A percentile compares a stretch with the other conserved stretches of the same genome.
Evolutionary conservation across 2,329 filamentous ascomycete genomes (phyloP).

Genomic region (Talaromyces verruculosus): DNA sequence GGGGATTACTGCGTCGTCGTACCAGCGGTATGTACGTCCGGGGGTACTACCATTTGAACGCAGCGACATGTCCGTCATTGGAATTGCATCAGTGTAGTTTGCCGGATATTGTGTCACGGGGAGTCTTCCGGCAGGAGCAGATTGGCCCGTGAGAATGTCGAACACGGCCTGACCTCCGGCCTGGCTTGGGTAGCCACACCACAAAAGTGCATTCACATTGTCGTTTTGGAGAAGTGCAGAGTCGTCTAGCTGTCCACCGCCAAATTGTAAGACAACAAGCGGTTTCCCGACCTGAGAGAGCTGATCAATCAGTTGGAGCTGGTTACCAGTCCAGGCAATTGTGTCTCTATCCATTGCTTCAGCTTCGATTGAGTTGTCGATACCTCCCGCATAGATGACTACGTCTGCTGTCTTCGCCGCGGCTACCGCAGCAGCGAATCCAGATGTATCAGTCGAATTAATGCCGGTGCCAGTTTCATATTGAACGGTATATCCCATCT

Average conservation of each 20-base stretch:
- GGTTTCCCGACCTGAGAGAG: slow-evolving; percentile 35
- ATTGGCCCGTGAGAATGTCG: slow-evolving; percentile 38
- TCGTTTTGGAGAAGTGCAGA: slow-evolving; percentile 33
- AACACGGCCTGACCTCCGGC: slow-evolving; percentile 39
- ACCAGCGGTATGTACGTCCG: slow-evolving; percentile 44
- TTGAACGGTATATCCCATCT: slow-evolving; percentile 46
- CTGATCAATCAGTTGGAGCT: slow-evolving; percentile 36
- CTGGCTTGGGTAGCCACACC: slow-evolving; percentile 44
- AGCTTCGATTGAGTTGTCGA: slow-evolving; percentile 35
- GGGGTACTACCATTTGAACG: slow-evolving; percentile 32
- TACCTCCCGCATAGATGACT: slow-evolving; percentile 35
- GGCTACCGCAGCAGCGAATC: slow-evolving; percentile 30
- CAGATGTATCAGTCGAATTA: slow-evolving; percentile 26
- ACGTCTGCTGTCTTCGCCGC: slow-evolving; percentile 32
- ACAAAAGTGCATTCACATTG: slow-evolving; percentile 37
- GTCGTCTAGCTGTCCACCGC: slow-evolving; percentile 41
- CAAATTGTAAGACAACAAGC: slow-evolving; percentile 38
- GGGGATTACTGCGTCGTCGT: slow-evolving; percentile 34
- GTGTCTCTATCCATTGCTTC: slow-evolving; percentile 36
- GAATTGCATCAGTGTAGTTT: slow-evolving; percentile 43
- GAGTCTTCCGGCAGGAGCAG: slow-evolving; percentile 39
- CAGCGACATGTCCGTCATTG: slow-evolving; percentile 38
- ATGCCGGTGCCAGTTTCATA: slow-evolving; percentile 37
- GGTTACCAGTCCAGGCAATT: slow-evolving; percentile 38
- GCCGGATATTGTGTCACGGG: slow-evolving; percentile 37